Evolutionary conservation across 345 rosid genomes (phyloP).

Genomic region (Citrus medica): DNA sequence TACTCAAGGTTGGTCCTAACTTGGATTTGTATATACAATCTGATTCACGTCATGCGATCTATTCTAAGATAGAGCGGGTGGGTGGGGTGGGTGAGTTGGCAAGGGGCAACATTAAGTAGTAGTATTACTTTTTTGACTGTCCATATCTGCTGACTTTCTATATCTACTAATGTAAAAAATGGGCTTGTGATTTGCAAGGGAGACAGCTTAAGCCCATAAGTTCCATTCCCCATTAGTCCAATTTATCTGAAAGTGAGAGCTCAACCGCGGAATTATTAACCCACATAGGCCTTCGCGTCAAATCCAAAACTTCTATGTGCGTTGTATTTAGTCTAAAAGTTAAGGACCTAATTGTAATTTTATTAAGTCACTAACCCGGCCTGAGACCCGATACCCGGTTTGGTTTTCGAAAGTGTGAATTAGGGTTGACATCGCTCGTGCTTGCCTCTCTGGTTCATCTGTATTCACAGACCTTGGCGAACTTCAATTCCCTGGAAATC

Average conservation of each 20-base stretch:
- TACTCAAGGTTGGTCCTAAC: too few species aligned
- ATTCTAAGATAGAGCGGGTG: too few species aligned
- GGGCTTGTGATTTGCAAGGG: too few species aligned
- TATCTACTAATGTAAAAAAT: too few species aligned
- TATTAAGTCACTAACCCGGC: not conserved
- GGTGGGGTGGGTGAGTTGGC: too few species aligned
- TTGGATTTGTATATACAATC: too few species aligned
- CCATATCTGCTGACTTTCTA: too few species aligned
- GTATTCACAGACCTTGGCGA: not conserved
- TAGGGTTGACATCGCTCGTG: not conserved
- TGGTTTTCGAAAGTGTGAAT: not conserved
- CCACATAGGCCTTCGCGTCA: not conserved
- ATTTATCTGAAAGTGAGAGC: not conserved
- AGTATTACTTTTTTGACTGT: too few species aligned
- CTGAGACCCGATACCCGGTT: not conserved
- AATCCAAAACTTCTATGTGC: not conserved
- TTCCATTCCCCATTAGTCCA: not conserved
- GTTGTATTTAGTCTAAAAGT: too few species aligned
- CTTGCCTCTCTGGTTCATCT: not conserved
- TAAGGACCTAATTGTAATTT: not conserved
- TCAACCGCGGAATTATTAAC: not conserved
- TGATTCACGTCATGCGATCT: too few species aligned
- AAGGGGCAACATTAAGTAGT: too few species aligned
- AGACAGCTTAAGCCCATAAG: not conserved
- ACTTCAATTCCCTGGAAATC: not conserved